phyloP scores from a whole-genome alignment of 306 rosid genomes.

The Vicia villosa region DNA sequence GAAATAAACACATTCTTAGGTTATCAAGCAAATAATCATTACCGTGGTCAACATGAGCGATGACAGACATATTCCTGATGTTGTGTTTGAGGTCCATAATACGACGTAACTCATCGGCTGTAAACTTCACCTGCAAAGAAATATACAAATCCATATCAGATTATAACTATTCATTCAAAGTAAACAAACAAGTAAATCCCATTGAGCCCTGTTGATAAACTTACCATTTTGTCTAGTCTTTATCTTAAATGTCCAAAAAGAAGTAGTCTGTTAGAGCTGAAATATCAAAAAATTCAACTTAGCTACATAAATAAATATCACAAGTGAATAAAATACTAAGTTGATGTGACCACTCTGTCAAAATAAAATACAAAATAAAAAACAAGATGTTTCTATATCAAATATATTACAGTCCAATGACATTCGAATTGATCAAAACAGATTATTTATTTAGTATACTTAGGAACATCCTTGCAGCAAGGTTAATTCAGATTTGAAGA shows the following conservation, averaged over 20 bases:
- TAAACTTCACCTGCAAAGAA: conserved; percentile 87
- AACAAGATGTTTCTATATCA: no score
- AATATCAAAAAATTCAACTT: not conserved
- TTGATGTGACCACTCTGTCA: no score
- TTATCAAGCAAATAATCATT: not conserved
- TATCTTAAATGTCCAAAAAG: conserved; percentile 24
- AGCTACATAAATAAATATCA: conserved; percentile 30
- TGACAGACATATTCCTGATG: conserved; percentile 94
- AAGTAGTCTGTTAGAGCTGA: conserved; percentile 16
- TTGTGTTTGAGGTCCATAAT: conserved; percentile 91
- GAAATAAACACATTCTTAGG: no score
- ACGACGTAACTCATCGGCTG: conserved; percentile 89
- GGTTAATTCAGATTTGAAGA: no score
- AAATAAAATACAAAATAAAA: no score
- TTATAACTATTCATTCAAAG: not conserved
- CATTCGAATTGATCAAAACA: no score
- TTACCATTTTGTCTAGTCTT: conserved; percentile 66
- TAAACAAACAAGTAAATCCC: not conserved
- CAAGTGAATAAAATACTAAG: conserved; percentile 17
- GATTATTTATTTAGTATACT: no score
- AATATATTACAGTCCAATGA: no score
- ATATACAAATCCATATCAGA: conserved; percentile 4
- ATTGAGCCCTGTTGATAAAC: not conserved
- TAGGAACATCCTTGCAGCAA: no score
- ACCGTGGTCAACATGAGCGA: conserved; percentile 95